Conservation (phyloP, 163 green algal species). For the Chlorella variabilis region DNA sequence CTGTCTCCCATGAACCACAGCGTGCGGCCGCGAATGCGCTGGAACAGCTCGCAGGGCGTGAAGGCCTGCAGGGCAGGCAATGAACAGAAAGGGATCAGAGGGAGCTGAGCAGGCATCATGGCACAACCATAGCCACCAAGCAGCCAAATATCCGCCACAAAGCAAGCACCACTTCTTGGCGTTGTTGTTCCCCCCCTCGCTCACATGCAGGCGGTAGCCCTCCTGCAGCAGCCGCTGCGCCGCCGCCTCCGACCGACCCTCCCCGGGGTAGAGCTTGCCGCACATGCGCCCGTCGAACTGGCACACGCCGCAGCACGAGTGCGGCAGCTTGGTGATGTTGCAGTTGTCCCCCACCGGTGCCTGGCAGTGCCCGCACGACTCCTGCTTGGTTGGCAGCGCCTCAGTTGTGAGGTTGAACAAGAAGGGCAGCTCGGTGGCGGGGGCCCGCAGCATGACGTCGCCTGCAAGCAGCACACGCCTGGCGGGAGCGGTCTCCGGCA, state of each 20-base stretch:
- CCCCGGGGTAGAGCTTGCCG: not conserved
- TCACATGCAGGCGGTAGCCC: not conserved
- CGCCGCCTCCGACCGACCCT: not conserved
- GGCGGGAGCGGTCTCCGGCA: no score
- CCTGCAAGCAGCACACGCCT: not conserved
- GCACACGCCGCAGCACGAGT: constrained; percentile 25
- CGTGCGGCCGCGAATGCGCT: constrained; percentile 16
- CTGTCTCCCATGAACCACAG: constrained; percentile 20
- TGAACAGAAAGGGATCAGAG: no score
- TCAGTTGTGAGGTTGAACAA: not conserved
- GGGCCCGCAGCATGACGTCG: not conserved
- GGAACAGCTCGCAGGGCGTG: constrained; percentile 17
- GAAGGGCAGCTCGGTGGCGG: not conserved
- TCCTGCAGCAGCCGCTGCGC: not conserved
- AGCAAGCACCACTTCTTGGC: no score
- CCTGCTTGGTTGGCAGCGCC: not conserved
- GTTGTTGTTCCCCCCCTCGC: no score
- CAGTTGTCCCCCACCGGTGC: not conserved
- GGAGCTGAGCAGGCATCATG: no score
- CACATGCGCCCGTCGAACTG: constrained; percentile 19
- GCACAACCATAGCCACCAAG: no score
- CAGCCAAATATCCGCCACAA: no score
- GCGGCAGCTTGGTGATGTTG: not conserved
- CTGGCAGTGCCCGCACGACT: constrained; percentile 22
- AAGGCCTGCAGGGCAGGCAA: not conserved